A percentile compares a stretch with the other conserved stretches of the same genome.
phyloP scores from a whole-genome alignment of 495 filamentous ascomycete species.

The Tirmania nivea region DNA sequence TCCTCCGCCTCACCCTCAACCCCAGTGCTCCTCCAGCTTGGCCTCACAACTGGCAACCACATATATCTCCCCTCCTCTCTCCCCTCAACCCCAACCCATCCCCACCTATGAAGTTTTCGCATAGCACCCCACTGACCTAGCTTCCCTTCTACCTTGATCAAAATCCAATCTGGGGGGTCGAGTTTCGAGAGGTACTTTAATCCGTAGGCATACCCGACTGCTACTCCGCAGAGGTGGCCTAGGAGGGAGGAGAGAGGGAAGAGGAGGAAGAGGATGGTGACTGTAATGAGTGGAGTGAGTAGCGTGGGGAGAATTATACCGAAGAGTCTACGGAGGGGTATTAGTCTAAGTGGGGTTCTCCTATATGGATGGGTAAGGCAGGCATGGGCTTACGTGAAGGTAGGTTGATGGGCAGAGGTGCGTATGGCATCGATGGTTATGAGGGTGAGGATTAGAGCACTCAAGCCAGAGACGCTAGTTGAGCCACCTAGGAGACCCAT shows the following conservation, averaged over 20 bases:
- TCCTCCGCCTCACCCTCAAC: background rate
- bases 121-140: background rate
- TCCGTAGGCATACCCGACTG: conserved; percentile 52
- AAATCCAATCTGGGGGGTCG: conserved; percentile 18
- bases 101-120: too few relatives aligned
- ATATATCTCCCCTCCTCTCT: background rate
- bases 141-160: conserved; percentile 11
- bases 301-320: conserved; percentile 49
- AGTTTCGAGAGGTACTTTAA: conserved; percentile 16
- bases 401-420: conserved; percentile 31
- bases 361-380: too few relatives aligned
- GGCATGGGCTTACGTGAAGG: background rate
- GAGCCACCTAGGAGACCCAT: conserved; percentile 41
- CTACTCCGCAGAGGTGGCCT: conserved; percentile 64
- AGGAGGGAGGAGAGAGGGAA: conserved; percentile 62
- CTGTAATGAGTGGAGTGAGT: conserved; percentile 55
- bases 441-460: conserved; percentile 80
- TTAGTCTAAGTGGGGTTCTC: too few relatives aligned
- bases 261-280: conserved; percentile 48
- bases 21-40: background rate
- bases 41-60: background rate
- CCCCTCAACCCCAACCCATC: background rate
- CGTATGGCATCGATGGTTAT: conserved; percentile 66
- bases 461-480: conserved; percentile 55
- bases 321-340: background rate